Base-by-base conservation (phyloP, 2,329 filamentous ascomycete species). In the Monilinia laxa region DNA sequence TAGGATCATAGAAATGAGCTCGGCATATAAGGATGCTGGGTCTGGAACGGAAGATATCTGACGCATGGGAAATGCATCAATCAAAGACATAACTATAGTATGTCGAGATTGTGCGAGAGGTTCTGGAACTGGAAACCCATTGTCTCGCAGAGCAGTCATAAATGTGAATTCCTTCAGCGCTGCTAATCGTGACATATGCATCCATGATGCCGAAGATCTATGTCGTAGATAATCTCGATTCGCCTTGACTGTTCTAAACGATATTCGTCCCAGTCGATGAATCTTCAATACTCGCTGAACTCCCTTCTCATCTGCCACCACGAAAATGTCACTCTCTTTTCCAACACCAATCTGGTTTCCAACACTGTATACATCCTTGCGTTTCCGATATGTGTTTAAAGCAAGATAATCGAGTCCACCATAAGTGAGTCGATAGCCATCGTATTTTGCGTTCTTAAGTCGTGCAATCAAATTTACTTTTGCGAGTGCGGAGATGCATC, bases 331-430 rank as follows among this genome's bases (percentile, higher is more conserved):
- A 73, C 92, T 96, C 80, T 99, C 95, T 78, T 99, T 99, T 64
- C 95, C 95, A 3, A 98, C 93, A 58, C 96, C 95, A 71, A 99
- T 92, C 75, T 96, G 91, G 78, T 90, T 95, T 64, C 95, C 95
- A 4, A 98, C 92, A 72, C 91, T 96, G 84, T 96, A 98, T 52
- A 98, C 85, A 66, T 85, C 86, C 73, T 90, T 89, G 71, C 87
- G 84, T 73, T 91, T 90, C 67, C 93, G 89, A 77, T 98, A 90
- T 0, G 92, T 88, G 80, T 98, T 93, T 64, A 99, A 84, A 20
- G 95, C 92, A n/a, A 99, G 88, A 79, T 99, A 99, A 81, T 99
- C 95, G 58, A 98, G 87, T 2, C 95, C 95, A 74, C 95, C 95
- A 77, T 99, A 99, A 9, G 94, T 97, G 65, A 99, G 85, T 64